phyloP scores from a whole-genome alignment of 441 rosid species.

The Melianthus villosus region DNA sequence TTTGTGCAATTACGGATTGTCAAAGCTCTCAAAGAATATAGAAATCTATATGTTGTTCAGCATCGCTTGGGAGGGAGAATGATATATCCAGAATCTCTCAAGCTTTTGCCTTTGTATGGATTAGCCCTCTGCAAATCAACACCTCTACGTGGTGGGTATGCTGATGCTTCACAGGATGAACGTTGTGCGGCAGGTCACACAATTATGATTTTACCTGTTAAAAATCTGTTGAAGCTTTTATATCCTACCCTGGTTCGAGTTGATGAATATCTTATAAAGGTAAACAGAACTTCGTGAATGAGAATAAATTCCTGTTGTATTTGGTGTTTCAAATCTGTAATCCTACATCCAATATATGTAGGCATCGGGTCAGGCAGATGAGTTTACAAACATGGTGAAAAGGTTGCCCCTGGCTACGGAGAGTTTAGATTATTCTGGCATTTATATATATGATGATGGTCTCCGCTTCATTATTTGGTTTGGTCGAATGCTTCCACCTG shows the following conservation, averaged over 20 bases:
- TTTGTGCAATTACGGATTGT: conserved; percentile 64
- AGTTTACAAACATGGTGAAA: conserved; percentile 20
- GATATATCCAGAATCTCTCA: conserved; percentile 83
- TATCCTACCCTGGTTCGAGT: conserved; percentile 73
- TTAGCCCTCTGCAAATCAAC: conserved; percentile 71
- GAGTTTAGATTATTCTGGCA: conserved; percentile 86
- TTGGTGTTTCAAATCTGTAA: not conserved
- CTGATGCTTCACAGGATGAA: conserved; percentile 76
- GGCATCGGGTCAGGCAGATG: conserved; percentile 37
- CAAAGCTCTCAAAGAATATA: conserved; percentile 80
- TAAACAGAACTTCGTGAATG: conserved; percentile 2
- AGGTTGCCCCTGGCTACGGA: conserved; percentile 61
- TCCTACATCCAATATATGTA: conserved; percentile 19
- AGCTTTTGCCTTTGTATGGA: conserved; percentile 68
- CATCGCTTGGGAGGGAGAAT: conserved; percentile 85
- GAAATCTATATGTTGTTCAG: conserved; percentile 74
- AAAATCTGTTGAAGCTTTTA: conserved; percentile 64
- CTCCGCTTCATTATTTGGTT: conserved; percentile 77
- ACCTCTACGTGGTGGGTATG: conserved; percentile 71
- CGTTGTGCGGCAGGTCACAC: conserved; percentile 85
- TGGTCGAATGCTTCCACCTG: conserved; percentile 87
- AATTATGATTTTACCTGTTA: conserved; percentile 82
- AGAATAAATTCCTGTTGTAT: not conserved
- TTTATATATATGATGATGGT: conserved; percentile 79
- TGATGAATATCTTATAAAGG: conserved; percentile 75